These are phyloP conservation scores for Candida montana DNA, from an alignment of 805 yeast species.

Conservation along the genomic window DNA sequence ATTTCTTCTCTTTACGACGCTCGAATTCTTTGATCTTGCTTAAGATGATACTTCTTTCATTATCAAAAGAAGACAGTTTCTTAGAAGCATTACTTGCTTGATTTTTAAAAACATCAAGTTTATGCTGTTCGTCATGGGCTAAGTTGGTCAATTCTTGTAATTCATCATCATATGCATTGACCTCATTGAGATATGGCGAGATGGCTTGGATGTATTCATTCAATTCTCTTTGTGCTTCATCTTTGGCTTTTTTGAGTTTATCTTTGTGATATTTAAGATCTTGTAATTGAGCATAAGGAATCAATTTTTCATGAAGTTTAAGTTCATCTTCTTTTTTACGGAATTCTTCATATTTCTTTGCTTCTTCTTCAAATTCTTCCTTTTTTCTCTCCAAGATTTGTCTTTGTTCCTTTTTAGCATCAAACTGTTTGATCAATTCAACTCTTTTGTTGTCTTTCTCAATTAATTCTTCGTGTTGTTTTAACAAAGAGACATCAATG, in stretches of 20 bases:
- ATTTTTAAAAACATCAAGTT: not conserved
- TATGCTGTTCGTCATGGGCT: constrained; percentile 25
- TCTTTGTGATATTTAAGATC: constrained; percentile 26
- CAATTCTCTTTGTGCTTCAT: constrained; percentile 23
- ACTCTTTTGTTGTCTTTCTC: constrained; percentile 41
- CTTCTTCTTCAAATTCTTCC: constrained; percentile 41
- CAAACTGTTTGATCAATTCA: constrained; percentile 32
- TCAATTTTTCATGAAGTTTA: constrained; percentile 39
- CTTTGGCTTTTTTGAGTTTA: constrained; percentile 23
- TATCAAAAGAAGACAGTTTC: too few species aligned
- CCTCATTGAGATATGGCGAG: constrained; percentile 20
- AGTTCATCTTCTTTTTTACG: constrained; percentile 42
- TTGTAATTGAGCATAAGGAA: constrained; percentile 45
- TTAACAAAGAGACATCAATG: constrained; percentile 55
- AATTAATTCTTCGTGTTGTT: constrained; percentile 52
- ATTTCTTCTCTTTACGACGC: constrained; percentile 5
- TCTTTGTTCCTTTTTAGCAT: constrained; percentile 26
- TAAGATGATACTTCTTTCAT: not conserved
- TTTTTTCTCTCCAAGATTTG: constrained; percentile 31
- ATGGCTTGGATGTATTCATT: constrained; percentile 21
- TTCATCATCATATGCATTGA: constrained; percentile 19
- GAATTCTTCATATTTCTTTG: constrained; percentile 41
- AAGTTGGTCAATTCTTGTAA: constrained; percentile 27
- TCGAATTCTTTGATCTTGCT: not conserved
- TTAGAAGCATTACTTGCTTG: not conserved